Percentiles rank a stretch among this genome's conserved stretches.
These are phyloP conservation scores for Solanum chaucha DNA, from an alignment of 257 asterid genomes.

Conservation along the genomic window DNA sequence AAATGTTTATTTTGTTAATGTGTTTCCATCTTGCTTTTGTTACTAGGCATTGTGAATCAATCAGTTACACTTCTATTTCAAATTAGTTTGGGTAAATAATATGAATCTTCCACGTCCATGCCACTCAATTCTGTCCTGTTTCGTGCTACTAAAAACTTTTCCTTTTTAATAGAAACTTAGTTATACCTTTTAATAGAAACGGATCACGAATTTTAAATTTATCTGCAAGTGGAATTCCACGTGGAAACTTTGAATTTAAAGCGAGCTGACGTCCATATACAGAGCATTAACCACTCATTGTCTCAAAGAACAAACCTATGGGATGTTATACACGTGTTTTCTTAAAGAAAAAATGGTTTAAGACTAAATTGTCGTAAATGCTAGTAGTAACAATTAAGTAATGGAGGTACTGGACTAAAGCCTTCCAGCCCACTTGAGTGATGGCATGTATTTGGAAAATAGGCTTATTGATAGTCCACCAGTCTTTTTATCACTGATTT, in stretches of 20 bases:
- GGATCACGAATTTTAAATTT: not conserved
- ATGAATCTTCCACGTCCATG: not conserved
- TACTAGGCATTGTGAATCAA: not conserved
- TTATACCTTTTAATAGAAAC: not conserved
- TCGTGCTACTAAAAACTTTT: not conserved
- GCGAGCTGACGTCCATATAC: not conserved
- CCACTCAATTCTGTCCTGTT: not conserved
- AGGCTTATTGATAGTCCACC: not conserved
- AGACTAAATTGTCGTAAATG: not conserved
- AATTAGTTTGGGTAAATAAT: not conserved
- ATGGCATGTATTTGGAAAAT: not conserved
- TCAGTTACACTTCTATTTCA: not conserved
- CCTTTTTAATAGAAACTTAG: not conserved
- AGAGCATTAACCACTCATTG: not conserved
- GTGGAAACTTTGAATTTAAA: not conserved
- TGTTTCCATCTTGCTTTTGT: not conserved
- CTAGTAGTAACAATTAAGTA: not conserved
- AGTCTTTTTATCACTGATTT: not conserved
- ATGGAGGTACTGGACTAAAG: not conserved
- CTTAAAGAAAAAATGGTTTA: not conserved
- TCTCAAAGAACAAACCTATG: not conserved
- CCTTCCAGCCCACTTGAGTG: not conserved
- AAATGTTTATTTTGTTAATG: not conserved
- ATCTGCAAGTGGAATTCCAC: not conserved
- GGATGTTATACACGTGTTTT: not conserved